These are phyloP conservation scores for Yamadazyma tumulicola DNA, from an alignment of 805 yeast genomes.

Conservation along the genomic window DNA sequence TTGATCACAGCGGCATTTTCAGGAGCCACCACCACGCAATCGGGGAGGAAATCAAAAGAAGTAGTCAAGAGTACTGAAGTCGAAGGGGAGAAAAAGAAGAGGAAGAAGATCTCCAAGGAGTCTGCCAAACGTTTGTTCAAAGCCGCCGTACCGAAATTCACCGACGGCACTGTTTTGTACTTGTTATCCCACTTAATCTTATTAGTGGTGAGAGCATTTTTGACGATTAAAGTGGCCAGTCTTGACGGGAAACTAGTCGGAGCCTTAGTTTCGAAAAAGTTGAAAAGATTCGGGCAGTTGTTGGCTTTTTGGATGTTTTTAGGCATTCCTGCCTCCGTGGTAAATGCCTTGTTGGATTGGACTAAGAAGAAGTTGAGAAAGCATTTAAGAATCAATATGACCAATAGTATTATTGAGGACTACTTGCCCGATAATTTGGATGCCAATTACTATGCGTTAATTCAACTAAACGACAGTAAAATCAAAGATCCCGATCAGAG, in stretches of 20 bases:
- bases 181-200: slow-evolving; percentile 55
- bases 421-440: slow-evolving; percentile 69
- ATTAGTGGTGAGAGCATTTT: slow-evolving; percentile 62
- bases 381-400: slow-evolving; percentile 60
- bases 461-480: slow-evolving; percentile 50
- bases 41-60: slow-evolving; percentile 4
- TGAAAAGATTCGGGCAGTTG: slow-evolving; percentile 58
- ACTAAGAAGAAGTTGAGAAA: slow-evolving; percentile 56
- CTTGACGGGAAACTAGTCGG: slow-evolving; percentile 86
- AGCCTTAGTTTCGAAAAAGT: slow-evolving; percentile 67
- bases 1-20: slow-evolving; percentile 41
- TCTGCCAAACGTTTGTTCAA: slow-evolving; percentile 27
- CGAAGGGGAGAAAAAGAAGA: slow-evolving; percentile 8
- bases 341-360: slow-evolving; percentile 66
- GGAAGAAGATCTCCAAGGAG: slow-evolving; percentile 27
- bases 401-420: slow-evolving; percentile 58
- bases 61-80: slow-evolving; percentile 11
- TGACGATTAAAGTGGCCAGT: slow-evolving; percentile 79
- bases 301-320: slow-evolving; percentile 75
- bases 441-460: slow-evolving; percentile 70
- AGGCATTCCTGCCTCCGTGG: slow-evolving; percentile 82
- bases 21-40: slow-evolving; percentile 33
- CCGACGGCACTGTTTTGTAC: slow-evolving; percentile 27
- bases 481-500: slow-evolving; percentile 79
- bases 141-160: slow-evolving; percentile 32